Conservation (phyloP, 805 yeast genomes). For the Candida glaebosa region DNA sequence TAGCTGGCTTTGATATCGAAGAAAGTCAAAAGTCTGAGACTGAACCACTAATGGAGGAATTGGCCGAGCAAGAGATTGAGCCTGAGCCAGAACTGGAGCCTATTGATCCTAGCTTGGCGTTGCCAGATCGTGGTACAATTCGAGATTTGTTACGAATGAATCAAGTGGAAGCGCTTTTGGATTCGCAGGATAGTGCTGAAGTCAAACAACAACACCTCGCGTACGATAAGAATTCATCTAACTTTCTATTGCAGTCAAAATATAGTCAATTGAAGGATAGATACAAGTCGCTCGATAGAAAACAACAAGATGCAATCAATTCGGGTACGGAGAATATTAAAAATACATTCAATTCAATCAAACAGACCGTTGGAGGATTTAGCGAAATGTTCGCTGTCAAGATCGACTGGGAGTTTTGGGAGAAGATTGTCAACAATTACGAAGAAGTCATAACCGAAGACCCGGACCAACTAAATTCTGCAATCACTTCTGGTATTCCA, state of each 20-base stretch:
- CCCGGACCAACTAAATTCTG: conserved; percentile 55
- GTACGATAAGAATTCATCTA: conserved; percentile 18
- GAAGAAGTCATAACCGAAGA: conserved; percentile 59
- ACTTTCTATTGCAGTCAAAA: conserved; percentile 60
- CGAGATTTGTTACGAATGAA: conserved; percentile 20
- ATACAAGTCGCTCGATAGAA: conserved; percentile 45
- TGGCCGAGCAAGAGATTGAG: not conserved
- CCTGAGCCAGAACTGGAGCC: not conserved
- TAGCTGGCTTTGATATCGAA: too few species aligned
- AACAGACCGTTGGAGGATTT: conserved; percentile 43
- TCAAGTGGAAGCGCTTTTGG: conserved; percentile 16
- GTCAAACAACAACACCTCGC: conserved; percentile 15
- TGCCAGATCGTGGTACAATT: conserved; percentile 33
- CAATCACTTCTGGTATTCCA: conserved; percentile 79
- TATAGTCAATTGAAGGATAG: conserved; percentile 53
- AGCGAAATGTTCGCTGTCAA: conserved; percentile 28
- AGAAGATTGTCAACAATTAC: conserved; percentile 74
- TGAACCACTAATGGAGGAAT: not conserved
- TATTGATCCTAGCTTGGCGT: not conserved
- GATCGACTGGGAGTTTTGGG: conserved; percentile 88
- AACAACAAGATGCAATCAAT: conserved; percentile 45
- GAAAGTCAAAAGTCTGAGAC: not conserved
- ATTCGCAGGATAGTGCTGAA: conserved; percentile 6
- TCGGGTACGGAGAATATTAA: conserved; percentile 38
- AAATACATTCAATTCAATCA: conserved; percentile 46